Conservation (phyloP, 345 rosid species). For the Salix caprea region DNA sequence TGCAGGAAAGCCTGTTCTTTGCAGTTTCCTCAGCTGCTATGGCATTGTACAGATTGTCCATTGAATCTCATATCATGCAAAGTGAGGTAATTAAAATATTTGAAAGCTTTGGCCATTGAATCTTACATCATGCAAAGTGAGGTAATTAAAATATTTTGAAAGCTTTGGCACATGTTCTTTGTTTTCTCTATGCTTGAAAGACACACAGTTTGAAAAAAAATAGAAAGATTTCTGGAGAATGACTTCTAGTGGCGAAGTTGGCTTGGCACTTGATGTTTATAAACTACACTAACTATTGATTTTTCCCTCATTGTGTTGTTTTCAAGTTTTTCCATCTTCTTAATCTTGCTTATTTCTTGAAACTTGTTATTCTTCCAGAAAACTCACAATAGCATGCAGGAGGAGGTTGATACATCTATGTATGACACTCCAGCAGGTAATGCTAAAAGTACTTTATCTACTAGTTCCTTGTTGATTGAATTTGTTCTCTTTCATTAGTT, state of each 20-base stretch:
- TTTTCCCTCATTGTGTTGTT: not conserved
- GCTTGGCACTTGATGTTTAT: not conserved
- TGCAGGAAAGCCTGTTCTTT: no score
- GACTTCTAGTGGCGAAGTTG: not conserved
- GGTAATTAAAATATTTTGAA: not conserved
- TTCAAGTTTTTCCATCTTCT: not conserved
- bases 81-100: conserved; percentile 39
- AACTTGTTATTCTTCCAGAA: conserved; percentile 35
- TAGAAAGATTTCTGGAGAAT: not conserved
- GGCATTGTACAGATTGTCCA: no score
- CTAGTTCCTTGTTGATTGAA: conserved; percentile 10
- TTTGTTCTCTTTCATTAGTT: conserved; percentile 19
- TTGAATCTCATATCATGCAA: conserved; percentile 21
- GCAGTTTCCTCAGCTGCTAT: no score
- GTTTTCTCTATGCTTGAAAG: conserved; percentile 4
- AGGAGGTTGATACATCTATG: conserved; percentile 76
- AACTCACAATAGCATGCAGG: conserved; percentile 71
- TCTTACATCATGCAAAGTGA: not conserved
- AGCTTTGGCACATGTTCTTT: not conserved
- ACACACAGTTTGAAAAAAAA: not conserved
- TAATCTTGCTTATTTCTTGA: conserved; percentile 5
- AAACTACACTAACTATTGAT: not conserved
- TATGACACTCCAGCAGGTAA: conserved; percentile 74
- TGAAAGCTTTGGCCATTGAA: not conserved
- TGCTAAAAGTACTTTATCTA: not conserved